A percentile compares a stretch with the other conserved stretches of the same genome.
Evolutionary conservation across 805 yeast genomes (phyloP).

Genomic region (Myxozyma udenii): DNA sequence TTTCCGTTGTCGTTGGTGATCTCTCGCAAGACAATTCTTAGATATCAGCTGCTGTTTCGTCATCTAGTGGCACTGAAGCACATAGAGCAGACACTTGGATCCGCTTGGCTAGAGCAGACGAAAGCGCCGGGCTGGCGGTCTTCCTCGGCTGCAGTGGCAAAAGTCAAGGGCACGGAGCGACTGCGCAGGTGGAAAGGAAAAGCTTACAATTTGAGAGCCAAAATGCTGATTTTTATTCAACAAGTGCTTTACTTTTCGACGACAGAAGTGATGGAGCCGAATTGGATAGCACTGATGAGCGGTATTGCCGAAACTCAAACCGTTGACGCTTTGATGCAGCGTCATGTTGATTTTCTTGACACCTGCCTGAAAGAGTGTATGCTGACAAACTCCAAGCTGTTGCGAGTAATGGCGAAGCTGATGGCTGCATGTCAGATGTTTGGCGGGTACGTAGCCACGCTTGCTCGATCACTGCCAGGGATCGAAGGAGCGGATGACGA

Average conservation of each 20-base stretch:
- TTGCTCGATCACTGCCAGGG: slow-evolving; percentile 53
- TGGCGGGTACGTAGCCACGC: slow-evolving; percentile 49
- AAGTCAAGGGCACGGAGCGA: slow-evolving; percentile 37
- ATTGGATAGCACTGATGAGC: slow-evolving; percentile 46
- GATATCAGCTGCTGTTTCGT: slow-evolving; percentile 78
- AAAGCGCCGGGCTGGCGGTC: slow-evolving; percentile 76
- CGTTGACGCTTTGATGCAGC: slow-evolving; percentile 46
- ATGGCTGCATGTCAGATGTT: slow-evolving; percentile 42
- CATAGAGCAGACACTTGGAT: slow-evolving; percentile 56
- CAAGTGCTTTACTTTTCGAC: slow-evolving; percentile 56
- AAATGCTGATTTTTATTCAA: slow-evolving; percentile 56
- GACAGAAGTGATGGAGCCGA: slow-evolving; percentile 56
- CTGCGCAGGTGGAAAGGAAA: slow-evolving; percentile 29
- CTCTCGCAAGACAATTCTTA: slow-evolving; percentile 64
- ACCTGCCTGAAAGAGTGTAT: slow-evolving; percentile 63
- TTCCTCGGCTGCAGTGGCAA: background rate
- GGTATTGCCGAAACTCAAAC: slow-evolving; percentile 37
- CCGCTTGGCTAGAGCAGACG: slow-evolving; percentile 69
- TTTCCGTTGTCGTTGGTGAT: slow-evolving; percentile 81
- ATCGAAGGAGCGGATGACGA: slow-evolving; percentile 41
- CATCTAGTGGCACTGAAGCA: slow-evolving; percentile 63
- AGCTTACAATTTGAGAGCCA: slow-evolving; percentile 40
- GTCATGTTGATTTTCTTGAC: slow-evolving; percentile 57
- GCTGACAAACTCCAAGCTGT: slow-evolving; percentile 56
- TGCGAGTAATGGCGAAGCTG: slow-evolving; percentile 36